phyloP scores from a whole-genome alignment of 768 basidiomycete species.

The Hypholoma fasciculare region DNA sequence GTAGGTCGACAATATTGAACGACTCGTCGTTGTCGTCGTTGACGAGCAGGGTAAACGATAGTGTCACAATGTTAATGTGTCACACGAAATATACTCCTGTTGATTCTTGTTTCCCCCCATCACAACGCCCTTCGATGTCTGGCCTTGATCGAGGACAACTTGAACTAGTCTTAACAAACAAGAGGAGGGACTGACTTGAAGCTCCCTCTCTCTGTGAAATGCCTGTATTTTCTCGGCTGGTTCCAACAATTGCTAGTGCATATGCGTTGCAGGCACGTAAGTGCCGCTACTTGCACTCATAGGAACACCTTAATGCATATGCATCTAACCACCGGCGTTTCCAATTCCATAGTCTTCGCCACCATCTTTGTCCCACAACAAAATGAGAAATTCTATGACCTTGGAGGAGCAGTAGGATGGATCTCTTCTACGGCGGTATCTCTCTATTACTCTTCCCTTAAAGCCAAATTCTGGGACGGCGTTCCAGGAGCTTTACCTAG shows the following conservation, averaged over 20 bases:
- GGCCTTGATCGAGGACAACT: not conserved
- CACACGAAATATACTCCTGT: constrained; percentile 15
- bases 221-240: constrained; percentile 52
- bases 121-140: not conserved
- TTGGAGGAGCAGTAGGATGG: constrained; percentile 67
- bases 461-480: constrained; percentile 45
- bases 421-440: constrained; percentile 59
- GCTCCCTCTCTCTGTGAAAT: constrained; percentile 21
- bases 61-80: constrained; percentile 17
- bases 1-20: not conserved
- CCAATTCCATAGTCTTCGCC: constrained; percentile 49
- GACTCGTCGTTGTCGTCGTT: constrained; percentile 14
- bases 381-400: constrained; percentile 67
- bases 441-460: constrained; percentile 61
- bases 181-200: no score
- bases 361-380: constrained; percentile 63
- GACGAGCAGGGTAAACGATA: constrained; percentile 18
- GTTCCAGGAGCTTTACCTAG: constrained; percentile 37
- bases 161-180: constrained; percentile 2
- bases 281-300: constrained; percentile 6
- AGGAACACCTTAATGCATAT: not conserved
- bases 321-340: not conserved
- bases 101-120: not conserved
- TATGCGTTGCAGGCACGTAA: constrained; percentile 52
- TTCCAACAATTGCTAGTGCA: constrained; percentile 48